These are phyloP conservation scores for Leucogyrophana mollusca DNA, from an alignment of 768 basidiomycete genomes.

Conservation along the genomic window DNA sequence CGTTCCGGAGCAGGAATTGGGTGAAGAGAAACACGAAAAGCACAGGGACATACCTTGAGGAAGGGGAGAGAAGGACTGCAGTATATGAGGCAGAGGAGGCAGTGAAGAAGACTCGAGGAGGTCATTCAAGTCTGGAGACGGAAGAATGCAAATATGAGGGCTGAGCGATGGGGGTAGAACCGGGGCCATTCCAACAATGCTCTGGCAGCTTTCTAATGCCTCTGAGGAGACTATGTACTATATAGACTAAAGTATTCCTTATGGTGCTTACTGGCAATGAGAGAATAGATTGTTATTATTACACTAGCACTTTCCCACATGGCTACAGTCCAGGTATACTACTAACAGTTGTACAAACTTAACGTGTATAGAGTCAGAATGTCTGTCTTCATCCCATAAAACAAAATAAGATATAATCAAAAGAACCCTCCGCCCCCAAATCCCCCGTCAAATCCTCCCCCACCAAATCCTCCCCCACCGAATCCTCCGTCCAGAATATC, in stretches of 20 bases:
- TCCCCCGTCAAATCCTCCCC: conserved; percentile 21
- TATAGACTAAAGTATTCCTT: no score
- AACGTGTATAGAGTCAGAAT: no score
- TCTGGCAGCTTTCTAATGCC: no score
- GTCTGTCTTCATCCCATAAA: neutral
- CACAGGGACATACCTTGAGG: conserved; percentile 59
- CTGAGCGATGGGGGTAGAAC: conserved; percentile 71
- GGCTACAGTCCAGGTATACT: neutral
- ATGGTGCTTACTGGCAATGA: no score
- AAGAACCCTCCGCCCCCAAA: conserved; percentile 20
- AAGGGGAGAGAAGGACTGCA: conserved; percentile 84
- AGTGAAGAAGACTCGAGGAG: conserved; percentile 58
- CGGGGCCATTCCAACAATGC: conserved; percentile 39
- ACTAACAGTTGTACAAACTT: neutral
- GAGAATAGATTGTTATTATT: no score
- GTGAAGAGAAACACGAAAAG: conserved; percentile 3
- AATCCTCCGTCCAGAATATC: conserved; percentile 42
- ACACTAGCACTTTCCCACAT: no score
- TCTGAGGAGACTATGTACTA: no score
- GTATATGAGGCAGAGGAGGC: conserved; percentile 68
- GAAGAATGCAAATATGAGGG: conserved; percentile 75
- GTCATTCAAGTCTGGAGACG: conserved; percentile 67
- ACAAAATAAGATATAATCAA: neutral
- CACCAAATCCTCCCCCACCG: conserved; percentile 24
- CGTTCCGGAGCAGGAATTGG: conserved; percentile 4